Base-by-base conservation (phyloP, 2,329 filamentous ascomycete species). In the Alternaria ventricosa region DNA sequence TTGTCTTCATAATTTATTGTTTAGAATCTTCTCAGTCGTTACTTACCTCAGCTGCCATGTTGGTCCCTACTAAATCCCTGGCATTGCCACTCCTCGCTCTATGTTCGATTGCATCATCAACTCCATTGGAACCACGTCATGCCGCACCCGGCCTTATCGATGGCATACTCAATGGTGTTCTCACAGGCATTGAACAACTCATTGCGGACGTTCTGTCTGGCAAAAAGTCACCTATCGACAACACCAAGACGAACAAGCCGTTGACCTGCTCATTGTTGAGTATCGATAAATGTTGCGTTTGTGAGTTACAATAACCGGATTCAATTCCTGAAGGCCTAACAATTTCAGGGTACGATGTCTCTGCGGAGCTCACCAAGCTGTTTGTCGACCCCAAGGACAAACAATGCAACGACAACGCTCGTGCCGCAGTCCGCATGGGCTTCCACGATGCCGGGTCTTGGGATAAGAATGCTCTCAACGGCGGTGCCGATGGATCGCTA, bases 401-500 rank as follows among this genome's bases (percentile, higher is more conserved):
- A 11, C 61, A 73, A 58, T 79, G 77, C 61, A 79, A 78, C 36
- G 74, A 77, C 56, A 74, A 73, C n/a, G 77, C 77, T 11, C 75
- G 77, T 25, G 76, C 70, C 15, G 76, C 77, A n/a, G 58, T 79
- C 20, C 77, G 77, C 11, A 64, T 78, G 53, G 77, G 75, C 25
- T 79, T 79, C 59, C 77, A 79, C 61, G 76, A 79, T 56, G 77
- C 77, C 3, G 77, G 75, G 10, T 61, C 75, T 7, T 79, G 77
- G 77, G 71, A 76, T 27, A 71, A 82, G 59, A 74, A 77, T 66
- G 72, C 79, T 47, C 65, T 67, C 36, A 70, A 71, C 4, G 77
- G 79, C 13, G 82, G 81, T 43, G 81, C 81, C 15, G 81, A 83
- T 57, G 81, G 81, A 43, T 82, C 80, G 2, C 71, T 83, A 11